Base-by-base conservation (phyloP, 306 rosid genomes). In the Carpinus viminea region DNA sequence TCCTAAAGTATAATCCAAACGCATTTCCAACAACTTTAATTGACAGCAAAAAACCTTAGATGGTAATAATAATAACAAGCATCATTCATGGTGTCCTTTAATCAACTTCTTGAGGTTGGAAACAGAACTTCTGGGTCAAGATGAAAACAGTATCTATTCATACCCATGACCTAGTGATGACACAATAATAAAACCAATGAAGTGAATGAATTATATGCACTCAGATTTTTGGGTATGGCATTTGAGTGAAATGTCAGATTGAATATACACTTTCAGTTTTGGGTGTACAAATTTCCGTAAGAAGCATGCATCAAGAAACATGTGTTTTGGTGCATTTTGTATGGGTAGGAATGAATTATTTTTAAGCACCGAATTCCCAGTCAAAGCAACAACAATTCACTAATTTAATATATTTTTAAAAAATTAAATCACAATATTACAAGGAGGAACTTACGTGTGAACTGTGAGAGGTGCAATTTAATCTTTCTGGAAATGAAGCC, bases 401-500 rank as follows among this genome's bases (percentile, higher is more conserved):
- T 26, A 83, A 20, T 77, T 16, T 24, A 75, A 68, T n/a, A 60
- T 6, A 5, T 41, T 41, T 3, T 38, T n/a, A 57, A 79, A 46
- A 34, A 56, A 59, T 53, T 10, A 66, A 66, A 78, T 68, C 61
- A 20, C 57, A 59, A 64, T 36, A 53, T 24, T 76, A 69, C 68
- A 78, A 62, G 79, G 61, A 36, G 75, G 31, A 55, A 84, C 92
- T 83, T 83, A 94, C 94, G 75, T 68, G 87, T 53, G 89, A 89
- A 70, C 74, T 52, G 68, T 81, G 81, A 45, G 73, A 78, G 53
- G 91, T 80, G 26, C 74, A 68, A 50, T 77, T 85, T 72, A 84
- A 74, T 72, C 83, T 85, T 70, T 79, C 66, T n/a, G 89, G 82
- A 74, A 77, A 73, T 52, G 93, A 85, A 79, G 91, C 60, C 72